Base-by-base conservation (phyloP, 2,329 filamentous ascomycete species). In the Diatrype stigma region DNA sequence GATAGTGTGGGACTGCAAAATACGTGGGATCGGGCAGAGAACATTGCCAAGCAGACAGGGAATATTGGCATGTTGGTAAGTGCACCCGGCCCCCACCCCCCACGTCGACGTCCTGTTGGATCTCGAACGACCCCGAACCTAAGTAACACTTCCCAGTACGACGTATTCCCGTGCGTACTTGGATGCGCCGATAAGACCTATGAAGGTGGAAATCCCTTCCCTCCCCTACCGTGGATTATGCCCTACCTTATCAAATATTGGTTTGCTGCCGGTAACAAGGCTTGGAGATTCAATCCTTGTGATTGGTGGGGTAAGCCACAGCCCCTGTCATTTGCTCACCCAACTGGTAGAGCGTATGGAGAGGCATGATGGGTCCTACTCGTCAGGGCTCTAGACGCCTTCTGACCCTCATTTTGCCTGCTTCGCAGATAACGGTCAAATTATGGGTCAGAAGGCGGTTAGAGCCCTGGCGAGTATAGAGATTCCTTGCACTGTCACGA, bases 281-380 rank as follows among this genome's bases (percentile, higher is more conserved):
- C 56, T 14, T 67, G 63, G 63, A 54, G 60, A 12, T 67, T 66
- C 45, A 58, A 56, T 46, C 61, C 63, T 2, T 63, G 60, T 45
- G 59, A 61, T 23, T 58, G 56, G 10, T 62, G 60, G 56, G 63
- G 63, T 30, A 35, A 49, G 21, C 64, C 62, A 19, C 48, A 45
- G 16, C 56, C 54, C 2, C 47, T 62, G 45, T 45, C 51, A 2
- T 62, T 62, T 49, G 52, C 44, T 26, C n/a, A n/a, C n/a, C n/a
- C n/a, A n/a, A n/a, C n/a, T n/a, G n/a, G n/a, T n/a, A n/a, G n/a
- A n/a, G n/a, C n/a, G n/a, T n/a, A n/a, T n/a, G n/a, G n/a, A n/a
- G n/a, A n/a, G n/a, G n/a, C n/a, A n/a, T n/a, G n/a, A n/a, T n/a
- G n/a, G n/a, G n/a, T n/a, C n/a, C n/a, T n/a, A n/a, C n/a, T n/a